Conservation (phyloP, 1,284 basidiomycete genomes). For the Cutaneotrichosporon daszewskae region DNA sequence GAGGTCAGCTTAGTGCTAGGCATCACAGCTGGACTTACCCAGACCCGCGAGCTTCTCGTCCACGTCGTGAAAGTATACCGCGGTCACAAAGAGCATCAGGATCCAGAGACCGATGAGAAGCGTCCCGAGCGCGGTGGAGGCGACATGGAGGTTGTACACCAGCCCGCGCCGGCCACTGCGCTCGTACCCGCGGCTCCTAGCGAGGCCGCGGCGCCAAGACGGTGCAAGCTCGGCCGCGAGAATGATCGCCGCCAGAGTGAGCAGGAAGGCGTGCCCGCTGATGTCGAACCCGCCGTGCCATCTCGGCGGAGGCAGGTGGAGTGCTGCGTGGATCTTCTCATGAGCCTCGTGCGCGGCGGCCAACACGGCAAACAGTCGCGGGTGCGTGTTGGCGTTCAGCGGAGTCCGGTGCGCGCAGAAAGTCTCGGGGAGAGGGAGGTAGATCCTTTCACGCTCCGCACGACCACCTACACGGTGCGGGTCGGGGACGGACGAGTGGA, state of each 20-base stretch:
- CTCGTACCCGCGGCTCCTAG: neutral
- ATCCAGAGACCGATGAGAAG: constrained; percentile 62
- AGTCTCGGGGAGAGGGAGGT: constrained; percentile 34
- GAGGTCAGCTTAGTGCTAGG: neutral
- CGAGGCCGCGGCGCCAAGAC: constrained; percentile 24
- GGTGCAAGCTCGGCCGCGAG: constrained; percentile 66
- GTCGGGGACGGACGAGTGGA: constrained; percentile 1
- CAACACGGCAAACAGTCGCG: constrained; percentile 57
- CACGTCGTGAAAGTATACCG: constrained; percentile 85
- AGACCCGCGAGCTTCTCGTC: constrained; percentile 81
- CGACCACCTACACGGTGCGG: constrained; percentile 1
- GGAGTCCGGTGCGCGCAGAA: constrained; percentile 56
- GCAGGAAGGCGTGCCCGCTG: constrained; percentile 87
- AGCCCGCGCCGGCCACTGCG: neutral
- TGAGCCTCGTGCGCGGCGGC: constrained; percentile 3
- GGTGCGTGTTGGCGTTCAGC: constrained; percentile 60
- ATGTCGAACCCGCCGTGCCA: constrained; percentile 75
- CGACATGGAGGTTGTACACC: constrained; percentile 9
- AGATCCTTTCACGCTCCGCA: constrained; percentile 6
- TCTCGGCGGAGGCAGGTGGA: constrained; percentile 50
- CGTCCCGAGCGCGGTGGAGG: constrained; percentile 18
- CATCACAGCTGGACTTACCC: constrained; percentile 52
- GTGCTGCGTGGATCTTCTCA: constrained; percentile 3
- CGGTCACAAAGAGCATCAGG: constrained; percentile 71
- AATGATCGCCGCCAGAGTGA: constrained; percentile 76